These are phyloP conservation scores for Claviceps spartinae DNA, from an alignment of 2,329 filamentous ascomycete genomes.

Conservation along the genomic window DNA sequence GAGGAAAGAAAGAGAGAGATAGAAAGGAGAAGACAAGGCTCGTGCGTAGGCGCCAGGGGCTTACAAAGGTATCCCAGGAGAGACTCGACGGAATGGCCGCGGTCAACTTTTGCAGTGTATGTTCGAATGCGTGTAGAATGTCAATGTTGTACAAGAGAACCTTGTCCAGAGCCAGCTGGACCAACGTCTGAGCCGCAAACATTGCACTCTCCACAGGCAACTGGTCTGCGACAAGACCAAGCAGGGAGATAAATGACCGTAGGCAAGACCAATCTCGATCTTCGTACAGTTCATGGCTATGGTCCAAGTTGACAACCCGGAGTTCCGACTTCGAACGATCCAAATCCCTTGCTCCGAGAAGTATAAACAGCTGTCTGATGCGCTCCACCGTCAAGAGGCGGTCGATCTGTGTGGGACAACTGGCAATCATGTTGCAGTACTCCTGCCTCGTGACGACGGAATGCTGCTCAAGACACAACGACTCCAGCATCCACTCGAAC, in stretches of 20 bases:
- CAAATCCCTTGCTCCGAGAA: conserved; percentile 35
- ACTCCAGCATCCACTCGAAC: conserved; percentile 50
- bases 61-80: conserved; percentile 30
- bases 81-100: conserved; percentile 22
- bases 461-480: conserved; percentile 39
- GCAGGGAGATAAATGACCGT: conserved; percentile 27
- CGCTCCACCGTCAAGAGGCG: conserved; percentile 30
- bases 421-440: conserved; percentile 43
- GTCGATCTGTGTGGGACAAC: conserved; percentile 28
- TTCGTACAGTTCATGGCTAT: conserved; percentile 15
- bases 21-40: too few species aligned
- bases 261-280: conserved; percentile 34
- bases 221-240: conserved; percentile 23
- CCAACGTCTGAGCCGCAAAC: conserved; percentile 31
- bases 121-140: conserved; percentile 26
- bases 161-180: conserved; percentile 42
- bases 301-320: conserved; percentile 10
- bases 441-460: conserved; percentile 42
- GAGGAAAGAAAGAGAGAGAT: not conserved
- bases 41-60: conserved; percentile 9
- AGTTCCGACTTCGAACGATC: conserved; percentile 25
- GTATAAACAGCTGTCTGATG: conserved; percentile 40
- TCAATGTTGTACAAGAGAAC: conserved; percentile 30
- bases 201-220: conserved; percentile 22
- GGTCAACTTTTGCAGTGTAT: conserved; percentile 30